Evolutionary conservation across 2,329 filamentous ascomycete species (phyloP).

Genomic region (Fusarium nurragi): DNA sequence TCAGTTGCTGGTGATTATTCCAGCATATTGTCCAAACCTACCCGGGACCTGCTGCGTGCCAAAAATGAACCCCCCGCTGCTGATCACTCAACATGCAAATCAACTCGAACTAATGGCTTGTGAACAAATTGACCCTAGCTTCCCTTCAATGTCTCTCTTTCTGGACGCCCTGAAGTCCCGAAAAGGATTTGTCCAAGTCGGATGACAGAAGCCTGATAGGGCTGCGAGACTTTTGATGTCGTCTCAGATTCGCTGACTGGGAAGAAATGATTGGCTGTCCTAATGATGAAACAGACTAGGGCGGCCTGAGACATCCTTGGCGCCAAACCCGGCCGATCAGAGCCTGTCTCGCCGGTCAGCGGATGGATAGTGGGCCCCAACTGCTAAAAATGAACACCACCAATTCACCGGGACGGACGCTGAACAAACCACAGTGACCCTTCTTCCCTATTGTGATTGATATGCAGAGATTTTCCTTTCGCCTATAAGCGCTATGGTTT

Average conservation of each 20-base stretch:
- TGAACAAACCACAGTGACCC: not conserved
- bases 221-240: slow-evolving; percentile 9
- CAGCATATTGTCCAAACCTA: not conserved
- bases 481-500: slow-evolving; percentile 7
- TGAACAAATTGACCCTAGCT: too few relatives aligned
- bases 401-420: not conserved
- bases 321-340: slow-evolving; percentile 14
- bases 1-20: not conserved
- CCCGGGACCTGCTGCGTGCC: slow-evolving; percentile 21
- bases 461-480: not conserved
- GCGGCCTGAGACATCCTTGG: slow-evolving; percentile 32
- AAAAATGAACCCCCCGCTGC: not conserved
- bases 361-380: slow-evolving; percentile 24
- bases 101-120: not conserved
- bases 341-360: slow-evolving; percentile 1
- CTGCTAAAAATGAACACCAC: slow-evolving; percentile 40
- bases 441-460: not conserved
- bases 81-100: not conserved
- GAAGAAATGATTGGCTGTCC: slow-evolving; percentile 36
- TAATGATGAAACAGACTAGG: slow-evolving; percentile 44
- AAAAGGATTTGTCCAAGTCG: not conserved
- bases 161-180: slow-evolving; percentile 2
- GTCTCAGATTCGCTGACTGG: slow-evolving; percentile 32
- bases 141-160: not conserved
- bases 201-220: slow-evolving; percentile 9